phyloP scores from a whole-genome alignment of 1,284 basidiomycete species.

The Cryptococcus sp. region DNA sequence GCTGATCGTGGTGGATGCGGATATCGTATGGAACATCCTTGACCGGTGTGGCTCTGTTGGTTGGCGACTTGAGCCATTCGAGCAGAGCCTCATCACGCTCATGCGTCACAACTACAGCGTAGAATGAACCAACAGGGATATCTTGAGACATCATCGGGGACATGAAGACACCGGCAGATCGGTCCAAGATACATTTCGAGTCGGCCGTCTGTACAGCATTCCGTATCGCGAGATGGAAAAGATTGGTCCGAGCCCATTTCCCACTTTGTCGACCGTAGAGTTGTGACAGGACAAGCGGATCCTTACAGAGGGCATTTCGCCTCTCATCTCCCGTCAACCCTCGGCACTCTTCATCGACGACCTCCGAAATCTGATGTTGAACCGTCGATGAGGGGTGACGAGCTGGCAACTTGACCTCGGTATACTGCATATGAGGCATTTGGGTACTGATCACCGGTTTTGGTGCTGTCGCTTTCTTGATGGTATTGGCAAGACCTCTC shows the following conservation, averaged over 20 bases:
- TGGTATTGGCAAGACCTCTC: slow-evolving; percentile 13
- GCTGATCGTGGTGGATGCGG: slow-evolving; percentile 14
- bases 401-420: slow-evolving; percentile 6
- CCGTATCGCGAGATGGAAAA: slow-evolving; percentile 28
- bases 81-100: slow-evolving; percentile 31
- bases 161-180: slow-evolving; percentile 29
- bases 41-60: slow-evolving; percentile 17
- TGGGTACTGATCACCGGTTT: neutral
- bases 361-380: neutral
- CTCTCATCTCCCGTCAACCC: slow-evolving; percentile 2
- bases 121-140: slow-evolving; percentile 28
- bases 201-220: slow-evolving; percentile 12
- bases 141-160: slow-evolving; percentile 35
- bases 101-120: slow-evolving; percentile 18
- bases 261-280: slow-evolving; percentile 34
- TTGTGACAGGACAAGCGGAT: slow-evolving; percentile 22
- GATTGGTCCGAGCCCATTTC: slow-evolving; percentile 22
- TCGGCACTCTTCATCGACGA: neutral
- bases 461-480: slow-evolving; percentile 5
- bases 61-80: slow-evolving; percentile 24
- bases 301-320: slow-evolving; percentile 21
- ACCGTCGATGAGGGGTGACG: neutral
- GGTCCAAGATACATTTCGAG: slow-evolving; percentile 16
- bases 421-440: slow-evolving; percentile 12
- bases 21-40: slow-evolving; percentile 19